Base-by-base conservation (phyloP, 202 grass and related monocot genomes). In the Setaria italica region DNA sequence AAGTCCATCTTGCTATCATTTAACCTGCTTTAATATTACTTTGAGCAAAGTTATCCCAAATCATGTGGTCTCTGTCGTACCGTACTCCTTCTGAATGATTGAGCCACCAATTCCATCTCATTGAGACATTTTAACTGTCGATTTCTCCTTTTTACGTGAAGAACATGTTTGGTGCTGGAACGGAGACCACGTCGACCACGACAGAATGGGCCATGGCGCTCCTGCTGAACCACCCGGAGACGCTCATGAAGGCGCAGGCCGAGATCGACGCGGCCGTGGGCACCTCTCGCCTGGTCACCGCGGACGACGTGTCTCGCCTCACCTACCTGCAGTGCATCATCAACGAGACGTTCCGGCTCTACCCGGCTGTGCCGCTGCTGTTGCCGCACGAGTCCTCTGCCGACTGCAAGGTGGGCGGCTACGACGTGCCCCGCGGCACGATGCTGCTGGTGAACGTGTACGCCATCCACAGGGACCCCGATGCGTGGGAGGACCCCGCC, bases 131-230 rank as follows among this genome's bases (percentile, higher is more conserved):
- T 25, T 25, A 25, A 25, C 3, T 10, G 3, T 54, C 0, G 5
- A 35, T 7, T 48, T 45, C n/a, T 11, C 0, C 43, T 11, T 48
- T 58, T 7, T 54, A 15, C 0, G 8, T 76, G 25, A 62, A 97
- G 94, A 69, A 13, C 37, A 13, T 97, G 6, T 75, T 94, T 17
- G 16, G 25, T 0, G 92, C 65, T 0, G 95, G 88, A 9, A 88
- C 88, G 0, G 91, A 92, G 8, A 89, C 94, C 0, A 82, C 85
- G 0, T 42, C 87, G 0, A 37, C 8, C 9, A 90, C 86, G 2
- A 35, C 78, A 0, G 90, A 94, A 82, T 94, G 92, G 90, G 90
- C 92, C 0, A 94, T 94, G 95, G 59, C 86, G 0, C 84, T 92
- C 0, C 82, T 94, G 9, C 59, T 97, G 1, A 91, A 87, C 51